Evolutionary conservation across 2,329 filamentous ascomycete genomes (phyloP), one percentile per base, ranked within the genome.

Genomic region (Diaporthe citriasiana): DNA sequence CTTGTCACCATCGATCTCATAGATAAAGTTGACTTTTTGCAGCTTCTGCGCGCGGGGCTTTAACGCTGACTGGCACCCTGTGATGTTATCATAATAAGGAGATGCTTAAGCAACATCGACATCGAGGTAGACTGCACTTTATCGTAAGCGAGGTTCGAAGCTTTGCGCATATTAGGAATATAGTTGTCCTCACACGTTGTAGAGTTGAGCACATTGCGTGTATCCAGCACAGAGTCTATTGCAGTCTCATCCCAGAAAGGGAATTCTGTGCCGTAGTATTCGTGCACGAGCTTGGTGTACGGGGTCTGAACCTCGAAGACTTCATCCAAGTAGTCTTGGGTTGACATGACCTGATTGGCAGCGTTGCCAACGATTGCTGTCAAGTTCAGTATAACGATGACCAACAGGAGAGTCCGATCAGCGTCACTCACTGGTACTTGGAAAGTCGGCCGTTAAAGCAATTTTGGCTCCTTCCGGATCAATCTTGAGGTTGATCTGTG

Each of bases 381-480:
- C 15, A 42, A 1, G 45, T 3, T 73, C 22, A 73, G 56, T 22
- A 56, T n/a, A 10, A 45, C 9, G 17, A 9, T 35, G 2, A 33
- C 8, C 6, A 25, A 8, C n/a, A 15, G 25, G 4, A 30, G 1
- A 56, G 1, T 17, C 4, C 17, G 2, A 66, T 6, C n/a, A n/a
- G n/a, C n/a, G 3, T 2, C 12, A 73, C 73, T 71, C 42, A 78
- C 77, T 80, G 71, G 86, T 87, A 51, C 83, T 83, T 9, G 84
- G 84, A 76, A 87, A 88, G 40, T 82, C 78, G 9, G 87, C 85
- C 1, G 83, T 86, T 25, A 89, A 77, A 0, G 85, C 85, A 66
- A 88, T 87, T 76, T 88, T 87, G 25, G 85, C 80, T 3, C 83
- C 85, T 78, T 88, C 86, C 1, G 87, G 86, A 70, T 89, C 86